Base-by-base conservation (phyloP, 1,284 basidiomycete genomes). In the Lentinula novae-zelandiae region DNA sequence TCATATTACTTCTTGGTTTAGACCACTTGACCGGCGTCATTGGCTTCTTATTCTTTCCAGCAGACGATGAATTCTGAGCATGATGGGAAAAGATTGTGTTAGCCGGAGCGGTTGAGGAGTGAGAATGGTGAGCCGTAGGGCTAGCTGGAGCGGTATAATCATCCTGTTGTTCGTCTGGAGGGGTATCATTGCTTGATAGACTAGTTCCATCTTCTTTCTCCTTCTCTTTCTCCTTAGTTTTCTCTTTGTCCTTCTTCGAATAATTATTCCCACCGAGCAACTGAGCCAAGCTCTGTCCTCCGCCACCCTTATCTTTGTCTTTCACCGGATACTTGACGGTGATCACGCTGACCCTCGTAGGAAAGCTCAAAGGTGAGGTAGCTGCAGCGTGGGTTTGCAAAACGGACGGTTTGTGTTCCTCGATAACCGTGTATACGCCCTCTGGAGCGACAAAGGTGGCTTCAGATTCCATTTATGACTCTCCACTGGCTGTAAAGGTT, bases 1-100 rank as follows among this genome's bases (percentile, higher is more conserved):
- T 83, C 69, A 96, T 87, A 69, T 89, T 95, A 67, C 93, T 92
- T 72, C 93, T 95, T 20, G 95, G 93, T 44, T 91, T 81, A 7
- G 86, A 80, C 54, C 40, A 56, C 20, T 56, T 56, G 4, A 42
- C 33, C 9, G 54, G 40, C 13, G 54, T 46, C 22, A 75, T 71
- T 8, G 78, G 68, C 68, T 89, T 90, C 75, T 87, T 87, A 78
- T 88, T 89, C 40, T 80, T 78, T 12, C 42, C 7, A 71, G 66
- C 38, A 74, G 48, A 39, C 6, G 39, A 15, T 46, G 17, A 10
- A 22, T 20, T 17, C 22, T 46, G 44, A 46, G 44, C 44, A 46
- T 46, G 44, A 46, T 46, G 44, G 9, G 44, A 46, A 20, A 46
- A 46, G 1, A 46, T 46, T 4, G 44, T 46, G 20, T 15, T 44